A percentile compares a stretch with the other conserved stretches of the same genome.
Conservation (phyloP, 176 grass and related monocot genomes). For the Cenchrus fungigraminus region DNA sequence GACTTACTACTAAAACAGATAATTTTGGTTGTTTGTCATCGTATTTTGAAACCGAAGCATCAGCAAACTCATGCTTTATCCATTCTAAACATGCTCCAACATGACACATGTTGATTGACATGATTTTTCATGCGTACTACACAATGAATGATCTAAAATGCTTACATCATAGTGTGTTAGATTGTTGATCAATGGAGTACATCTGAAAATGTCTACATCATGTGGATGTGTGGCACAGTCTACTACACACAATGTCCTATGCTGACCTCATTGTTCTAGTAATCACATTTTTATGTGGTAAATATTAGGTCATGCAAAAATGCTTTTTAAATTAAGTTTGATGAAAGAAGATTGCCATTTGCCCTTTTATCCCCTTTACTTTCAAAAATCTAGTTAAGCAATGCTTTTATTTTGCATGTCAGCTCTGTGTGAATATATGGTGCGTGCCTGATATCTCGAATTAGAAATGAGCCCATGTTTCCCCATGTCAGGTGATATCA, state of each 20-base stretch:
- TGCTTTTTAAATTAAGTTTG: slow-evolving; percentile 4
- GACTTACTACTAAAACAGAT: slow-evolving; percentile 17
- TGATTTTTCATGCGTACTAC: slow-evolving; percentile 18
- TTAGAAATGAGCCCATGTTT: background rate
- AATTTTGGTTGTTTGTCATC: background rate
- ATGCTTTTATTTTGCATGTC: slow-evolving; percentile 11
- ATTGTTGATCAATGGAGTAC: background rate
- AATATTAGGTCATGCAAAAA: background rate
- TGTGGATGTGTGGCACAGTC: background rate
- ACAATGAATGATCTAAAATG: background rate
- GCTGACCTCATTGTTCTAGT: background rate
- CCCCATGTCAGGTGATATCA: slow-evolving; percentile 82
- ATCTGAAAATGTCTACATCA: background rate
- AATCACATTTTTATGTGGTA: background rate
- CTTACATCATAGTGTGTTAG: background rate
- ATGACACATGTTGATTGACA: background rate
- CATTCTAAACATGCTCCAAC: slow-evolving; percentile 21
- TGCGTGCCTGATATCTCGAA: background rate
- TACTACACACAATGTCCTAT: background rate
- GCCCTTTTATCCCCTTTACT: background rate
- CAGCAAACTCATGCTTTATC: slow-evolving; percentile 11
- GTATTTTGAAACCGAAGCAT: slow-evolving; percentile 16
- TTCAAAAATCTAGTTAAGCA: slow-evolving; percentile 33
- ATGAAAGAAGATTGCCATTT: background rate
- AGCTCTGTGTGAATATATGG: slow-evolving; percentile 21